A percentile compares a stretch with the other conserved stretches of the same genome.
phyloP scores from a whole-genome alignment of 768 basidiomycete genomes.

The Lactarius trivialis region DNA sequence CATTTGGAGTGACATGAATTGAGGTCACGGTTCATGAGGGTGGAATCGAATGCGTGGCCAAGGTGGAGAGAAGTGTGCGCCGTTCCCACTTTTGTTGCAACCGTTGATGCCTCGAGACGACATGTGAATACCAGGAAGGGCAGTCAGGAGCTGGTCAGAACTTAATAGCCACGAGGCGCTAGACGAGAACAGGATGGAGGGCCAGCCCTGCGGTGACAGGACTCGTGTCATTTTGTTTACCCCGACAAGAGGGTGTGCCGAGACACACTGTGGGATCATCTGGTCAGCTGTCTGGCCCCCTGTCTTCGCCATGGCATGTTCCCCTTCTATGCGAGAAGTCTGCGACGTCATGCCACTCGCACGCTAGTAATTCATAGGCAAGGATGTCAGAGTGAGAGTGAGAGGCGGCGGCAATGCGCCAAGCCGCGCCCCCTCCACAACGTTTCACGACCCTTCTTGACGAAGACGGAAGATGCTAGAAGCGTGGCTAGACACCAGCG shows the following conservation, averaged over 20 bases:
- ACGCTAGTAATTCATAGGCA: not conserved
- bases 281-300: conserved; percentile 6
- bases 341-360: not conserved
- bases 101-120: not conserved
- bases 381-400: not conserved
- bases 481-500: not conserved
- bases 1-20: conserved; percentile 6
- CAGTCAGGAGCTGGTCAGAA: not conserved
- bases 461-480: conserved; percentile 5
- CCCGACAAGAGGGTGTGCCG: conserved; percentile 3
- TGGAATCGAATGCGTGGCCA: not conserved
- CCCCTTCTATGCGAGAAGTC: not conserved
- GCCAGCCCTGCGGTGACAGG: not conserved
- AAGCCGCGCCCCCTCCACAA: conserved; percentile 2
- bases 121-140: conserved; percentile 16
- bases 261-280: conserved; percentile 1
- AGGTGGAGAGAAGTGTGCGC: not conserved
- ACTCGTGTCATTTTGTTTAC: conserved; percentile 4
- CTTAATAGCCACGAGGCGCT: conserved; percentile 8
- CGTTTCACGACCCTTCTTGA: conserved; percentile 3
- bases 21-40: conserved; percentile 10
- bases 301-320: not conserved
- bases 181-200: not conserved
- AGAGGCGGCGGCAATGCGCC: not conserved
- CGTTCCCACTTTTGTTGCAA: conserved; percentile 4